Conservation (phyloP, 1,139 yeast genomes). For the Sugiyamaella xylanicola region DNA sequence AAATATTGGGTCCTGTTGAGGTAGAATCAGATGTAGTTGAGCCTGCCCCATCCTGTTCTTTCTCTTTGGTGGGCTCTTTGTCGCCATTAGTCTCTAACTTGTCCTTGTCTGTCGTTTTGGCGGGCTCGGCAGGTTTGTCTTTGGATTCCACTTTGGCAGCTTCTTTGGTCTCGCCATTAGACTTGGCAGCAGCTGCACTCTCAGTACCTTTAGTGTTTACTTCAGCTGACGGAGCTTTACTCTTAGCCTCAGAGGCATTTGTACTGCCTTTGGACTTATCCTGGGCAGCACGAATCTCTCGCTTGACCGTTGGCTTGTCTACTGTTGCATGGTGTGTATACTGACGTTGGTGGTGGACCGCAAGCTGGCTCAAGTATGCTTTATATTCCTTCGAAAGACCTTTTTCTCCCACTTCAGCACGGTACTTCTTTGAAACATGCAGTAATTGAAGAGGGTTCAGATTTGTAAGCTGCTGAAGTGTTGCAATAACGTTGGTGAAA, state of each 20-base stretch:
- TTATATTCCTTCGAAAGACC: slow-evolving; percentile 45
- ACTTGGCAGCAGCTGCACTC: background rate
- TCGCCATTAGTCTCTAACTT: slow-evolving; percentile 22
- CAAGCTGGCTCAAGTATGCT: slow-evolving; percentile 40
- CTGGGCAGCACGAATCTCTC: slow-evolving; percentile 21
- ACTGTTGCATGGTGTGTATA: slow-evolving; percentile 31
- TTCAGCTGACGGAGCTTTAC: background rate
- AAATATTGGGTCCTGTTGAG: no score
- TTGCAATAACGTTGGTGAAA: slow-evolving; percentile 58
- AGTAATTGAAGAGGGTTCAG: slow-evolving; percentile 71
- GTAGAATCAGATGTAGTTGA: background rate
- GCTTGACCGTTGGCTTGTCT: slow-evolving; percentile 21
- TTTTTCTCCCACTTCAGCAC: slow-evolving; percentile 80
- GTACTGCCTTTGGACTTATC: slow-evolving; percentile 1
- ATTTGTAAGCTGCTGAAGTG: slow-evolving; percentile 47
- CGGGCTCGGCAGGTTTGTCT: slow-evolving; percentile 18
- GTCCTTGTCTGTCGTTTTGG: slow-evolving; percentile 18
- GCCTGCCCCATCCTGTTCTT: background rate
- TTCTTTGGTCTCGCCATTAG: slow-evolving; percentile 9
- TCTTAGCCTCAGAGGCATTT: background rate
- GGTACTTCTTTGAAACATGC: slow-evolving; percentile 72
- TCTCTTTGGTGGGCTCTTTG: no score
- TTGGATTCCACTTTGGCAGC: slow-evolving; percentile 13
- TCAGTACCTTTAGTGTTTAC: background rate
- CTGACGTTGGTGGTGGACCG: slow-evolving; percentile 36